Evolutionary conservation across 1,284 basidiomycete genomes (phyloP).

Genomic region (Tilletia setariae): DNA sequence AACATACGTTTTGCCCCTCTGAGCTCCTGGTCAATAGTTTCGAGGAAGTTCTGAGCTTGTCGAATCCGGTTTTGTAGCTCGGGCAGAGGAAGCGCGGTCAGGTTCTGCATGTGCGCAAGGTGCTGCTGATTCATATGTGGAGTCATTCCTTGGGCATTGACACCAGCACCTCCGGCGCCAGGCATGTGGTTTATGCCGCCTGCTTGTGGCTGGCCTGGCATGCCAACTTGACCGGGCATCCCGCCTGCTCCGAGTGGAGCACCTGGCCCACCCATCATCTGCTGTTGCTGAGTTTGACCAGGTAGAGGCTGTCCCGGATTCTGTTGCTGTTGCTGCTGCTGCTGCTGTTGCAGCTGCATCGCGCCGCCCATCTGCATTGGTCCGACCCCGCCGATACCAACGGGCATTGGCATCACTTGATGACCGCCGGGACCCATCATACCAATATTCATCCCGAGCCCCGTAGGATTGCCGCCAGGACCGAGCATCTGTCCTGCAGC

Average conservation of each 20-base stretch:
- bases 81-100: not conserved
- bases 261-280: constrained; percentile 3
- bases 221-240: not conserved
- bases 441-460: constrained; percentile 8
- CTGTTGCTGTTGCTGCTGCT: not conserved
- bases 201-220: not conserved
- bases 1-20: constrained; percentile 27
- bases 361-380: not conserved
- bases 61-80: constrained; percentile 36
- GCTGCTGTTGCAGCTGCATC: not conserved
- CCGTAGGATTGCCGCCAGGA: not conserved
- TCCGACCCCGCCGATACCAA: not conserved
- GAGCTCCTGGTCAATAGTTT: constrained; percentile 38
- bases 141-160: no score
- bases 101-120: not conserved
- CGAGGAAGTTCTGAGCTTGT: constrained; percentile 38
- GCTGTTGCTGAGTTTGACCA: not conserved
- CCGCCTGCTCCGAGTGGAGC: not conserved
- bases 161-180: no score
- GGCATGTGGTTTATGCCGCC: no score
- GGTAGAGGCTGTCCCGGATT: not conserved
- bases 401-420: not conserved
- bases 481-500: not conserved
- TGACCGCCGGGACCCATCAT: constrained; percentile 8
- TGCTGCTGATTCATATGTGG: constrained; percentile 9